Percentiles rank a stretch among this genome's conserved stretches.
These are phyloP conservation scores for Diaporthe capsici DNA, from an alignment of 2,329 filamentous ascomycete genomes.

Conservation along the genomic window DNA sequence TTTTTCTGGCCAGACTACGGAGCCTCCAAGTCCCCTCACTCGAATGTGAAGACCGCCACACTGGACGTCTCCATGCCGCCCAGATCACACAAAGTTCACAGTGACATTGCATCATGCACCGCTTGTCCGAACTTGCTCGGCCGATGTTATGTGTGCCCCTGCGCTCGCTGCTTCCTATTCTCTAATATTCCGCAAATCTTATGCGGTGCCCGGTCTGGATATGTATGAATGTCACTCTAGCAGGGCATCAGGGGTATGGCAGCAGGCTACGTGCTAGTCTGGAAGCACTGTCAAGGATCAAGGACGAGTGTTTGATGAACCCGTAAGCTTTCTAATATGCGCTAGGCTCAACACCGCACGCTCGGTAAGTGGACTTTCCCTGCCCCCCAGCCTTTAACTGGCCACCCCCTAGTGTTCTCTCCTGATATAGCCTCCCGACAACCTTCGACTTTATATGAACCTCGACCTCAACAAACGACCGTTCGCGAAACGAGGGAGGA, in stretches of 20 bases:
- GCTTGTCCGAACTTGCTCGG: slow-evolving; percentile 17
- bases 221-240: neutral
- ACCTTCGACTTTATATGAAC: slow-evolving; percentile 11
- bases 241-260: slow-evolving; percentile 22
- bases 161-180: neutral
- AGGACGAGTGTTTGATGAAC: slow-evolving; percentile 32
- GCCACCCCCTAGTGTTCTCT: slow-evolving; percentile 19
- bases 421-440: slow-evolving; percentile 23
- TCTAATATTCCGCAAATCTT: slow-evolving; percentile 16
- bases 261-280: slow-evolving; percentile 18
- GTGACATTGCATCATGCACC: slow-evolving; percentile 21
- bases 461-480: neutral
- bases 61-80: neutral
- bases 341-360: slow-evolving; percentile 26
- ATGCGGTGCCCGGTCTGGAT: neutral
- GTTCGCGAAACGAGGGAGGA: neutral
- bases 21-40: slow-evolving; percentile 6
- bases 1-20: neutral
- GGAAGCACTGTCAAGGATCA: slow-evolving; percentile 21
- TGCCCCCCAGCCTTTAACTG: slow-evolving; percentile 29
- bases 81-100: slow-evolving; percentile 16
- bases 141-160: slow-evolving; percentile 13
- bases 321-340: slow-evolving; percentile 27
- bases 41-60: slow-evolving; percentile 12
- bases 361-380: slow-evolving; percentile 13